A percentile compares a stretch with the other conserved stretches of the same genome.
These are phyloP conservation scores for Acacia pycnantha DNA, from an alignment of 331 rosid species.

Conservation along the genomic window DNA sequence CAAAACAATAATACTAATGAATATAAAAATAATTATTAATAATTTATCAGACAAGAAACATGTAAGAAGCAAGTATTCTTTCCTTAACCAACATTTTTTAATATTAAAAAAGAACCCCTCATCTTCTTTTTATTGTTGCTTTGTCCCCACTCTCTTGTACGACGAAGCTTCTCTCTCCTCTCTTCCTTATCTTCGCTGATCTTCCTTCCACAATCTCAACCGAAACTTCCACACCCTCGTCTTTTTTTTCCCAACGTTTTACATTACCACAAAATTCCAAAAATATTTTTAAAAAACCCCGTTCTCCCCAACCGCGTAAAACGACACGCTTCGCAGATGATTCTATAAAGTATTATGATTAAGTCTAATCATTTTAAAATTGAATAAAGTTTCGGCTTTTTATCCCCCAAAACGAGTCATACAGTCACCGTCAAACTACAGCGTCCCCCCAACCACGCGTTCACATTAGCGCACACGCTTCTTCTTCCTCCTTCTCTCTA, in stretches of 20 bases:
- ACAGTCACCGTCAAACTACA: conserved; percentile 50
- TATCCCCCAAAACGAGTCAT: conserved; percentile 20
- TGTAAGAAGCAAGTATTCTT: neutral
- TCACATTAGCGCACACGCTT: conserved; percentile 65
- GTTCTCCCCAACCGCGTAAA: conserved; percentile 60
- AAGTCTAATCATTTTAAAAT: neutral
- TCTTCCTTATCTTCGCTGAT: neutral
- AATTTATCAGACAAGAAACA: neutral
- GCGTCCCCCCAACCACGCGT: conserved; percentile 37
- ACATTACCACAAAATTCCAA: conserved; percentile 21
- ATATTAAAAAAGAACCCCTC: neutral
- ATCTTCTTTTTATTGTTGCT: neutral
- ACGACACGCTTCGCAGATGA: conserved; percentile 16
- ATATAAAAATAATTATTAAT: neutral
- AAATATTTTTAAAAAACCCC: neutral
- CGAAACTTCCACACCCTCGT: conserved; percentile 28
- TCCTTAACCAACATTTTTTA: neutral
- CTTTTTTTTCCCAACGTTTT: conserved; percentile 24
- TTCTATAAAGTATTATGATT: neutral
- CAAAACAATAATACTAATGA: neutral
- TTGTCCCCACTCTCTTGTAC: neutral
- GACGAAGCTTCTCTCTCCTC: neutral
- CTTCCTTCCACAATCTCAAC: neutral
- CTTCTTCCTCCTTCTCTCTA: conserved; percentile 22
- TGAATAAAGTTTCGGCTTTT: neutral